A percentile compares a stretch with the other conserved stretches of the same genome.
phyloP scores from a whole-genome alignment of 768 basidiomycete species.

The Amanita molliuscula region DNA sequence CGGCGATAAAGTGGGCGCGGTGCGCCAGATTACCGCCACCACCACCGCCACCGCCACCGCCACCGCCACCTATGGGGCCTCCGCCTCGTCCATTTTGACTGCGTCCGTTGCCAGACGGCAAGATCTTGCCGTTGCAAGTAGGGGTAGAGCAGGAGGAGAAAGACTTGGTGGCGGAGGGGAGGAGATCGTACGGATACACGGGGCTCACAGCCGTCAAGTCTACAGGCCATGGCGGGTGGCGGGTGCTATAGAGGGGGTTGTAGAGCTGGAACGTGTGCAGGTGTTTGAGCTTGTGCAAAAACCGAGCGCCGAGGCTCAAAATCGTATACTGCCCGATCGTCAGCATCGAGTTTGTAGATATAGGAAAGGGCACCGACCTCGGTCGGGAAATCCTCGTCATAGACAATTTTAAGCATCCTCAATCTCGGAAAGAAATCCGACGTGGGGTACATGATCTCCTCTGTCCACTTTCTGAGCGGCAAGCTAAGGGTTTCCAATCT shows the following conservation, averaged over 20 bases:
- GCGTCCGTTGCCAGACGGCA: not conserved
- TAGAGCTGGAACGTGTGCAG: conserved; percentile 31
- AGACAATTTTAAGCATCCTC: conserved; percentile 29
- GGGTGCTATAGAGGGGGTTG: conserved; percentile 7
- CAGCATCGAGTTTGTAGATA: not conserved
- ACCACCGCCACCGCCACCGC: too few species aligned
- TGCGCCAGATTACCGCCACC: too few species aligned
- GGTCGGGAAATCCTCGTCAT: conserved; percentile 23
- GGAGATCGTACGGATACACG: too few species aligned
- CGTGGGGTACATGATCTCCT: conserved; percentile 33
- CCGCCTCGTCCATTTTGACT: too few species aligned
- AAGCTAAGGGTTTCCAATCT: conserved; percentile 18
- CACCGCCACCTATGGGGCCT: too few species aligned
- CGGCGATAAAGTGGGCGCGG: not conserved
- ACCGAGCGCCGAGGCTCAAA: conserved; percentile 32
- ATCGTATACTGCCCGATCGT: conserved; percentile 21
- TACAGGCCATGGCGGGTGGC: not conserved
- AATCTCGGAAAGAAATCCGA: conserved; percentile 25
- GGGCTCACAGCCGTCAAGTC: too few species aligned
- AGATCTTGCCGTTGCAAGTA: not conserved
- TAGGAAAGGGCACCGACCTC: conserved; percentile 24
- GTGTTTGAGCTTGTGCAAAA: conserved; percentile 23
- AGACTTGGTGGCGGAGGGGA: too few species aligned
- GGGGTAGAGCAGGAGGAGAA: not conserved
- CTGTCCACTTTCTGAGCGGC: conserved; percentile 31